Conservation (phyloP, 1,139 yeast genomes). For the Petasospora fabianii region DNA sequence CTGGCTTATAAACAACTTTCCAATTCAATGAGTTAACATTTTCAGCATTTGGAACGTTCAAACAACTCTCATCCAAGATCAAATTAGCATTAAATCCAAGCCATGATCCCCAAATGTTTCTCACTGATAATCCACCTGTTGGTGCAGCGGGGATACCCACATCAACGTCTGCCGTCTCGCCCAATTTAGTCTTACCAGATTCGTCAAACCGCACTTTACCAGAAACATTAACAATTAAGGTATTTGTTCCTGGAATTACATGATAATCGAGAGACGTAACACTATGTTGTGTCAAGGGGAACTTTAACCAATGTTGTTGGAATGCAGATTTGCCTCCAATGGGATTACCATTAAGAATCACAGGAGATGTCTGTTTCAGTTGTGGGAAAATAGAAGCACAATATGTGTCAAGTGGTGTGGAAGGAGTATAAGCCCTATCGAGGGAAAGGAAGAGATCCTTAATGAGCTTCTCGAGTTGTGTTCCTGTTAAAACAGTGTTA, state of each 20-base stretch:
- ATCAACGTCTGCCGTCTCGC: constrained; percentile 51
- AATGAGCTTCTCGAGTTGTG: constrained; percentile 21
- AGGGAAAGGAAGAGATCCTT: constrained; percentile 32
- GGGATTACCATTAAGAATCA: constrained; percentile 66
- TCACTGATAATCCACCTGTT: constrained; percentile 2
- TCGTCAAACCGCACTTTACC: constrained; percentile 75
- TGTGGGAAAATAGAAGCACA: constrained; percentile 50
- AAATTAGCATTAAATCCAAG: constrained; percentile 60
- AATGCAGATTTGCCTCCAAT: constrained; percentile 56
- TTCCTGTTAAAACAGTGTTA: constrained; percentile 14
- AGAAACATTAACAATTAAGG: constrained; percentile 49
- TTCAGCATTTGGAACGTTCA: constrained; percentile 34
- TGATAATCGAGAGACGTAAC: constrained; percentile 64
- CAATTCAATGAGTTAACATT: constrained; percentile 56
- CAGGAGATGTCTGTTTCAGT: constrained; percentile 42
- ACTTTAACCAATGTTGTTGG: constrained; percentile 59
- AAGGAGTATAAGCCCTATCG: constrained; percentile 37
- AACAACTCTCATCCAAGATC: constrained; percentile 55
- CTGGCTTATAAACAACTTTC: constrained; percentile 61
- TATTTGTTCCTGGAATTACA: constrained; percentile 65
- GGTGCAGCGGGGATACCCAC: constrained; percentile 7
- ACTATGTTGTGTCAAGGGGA: constrained; percentile 62
- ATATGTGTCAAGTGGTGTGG: constrained; percentile 33
- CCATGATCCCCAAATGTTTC: constrained; percentile 60
- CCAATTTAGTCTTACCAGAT: constrained; percentile 59